phyloP scores from a whole-genome alignment of 2,329 filamentous ascomycete genomes.

The Pseudopithomyces chartarum region DNA sequence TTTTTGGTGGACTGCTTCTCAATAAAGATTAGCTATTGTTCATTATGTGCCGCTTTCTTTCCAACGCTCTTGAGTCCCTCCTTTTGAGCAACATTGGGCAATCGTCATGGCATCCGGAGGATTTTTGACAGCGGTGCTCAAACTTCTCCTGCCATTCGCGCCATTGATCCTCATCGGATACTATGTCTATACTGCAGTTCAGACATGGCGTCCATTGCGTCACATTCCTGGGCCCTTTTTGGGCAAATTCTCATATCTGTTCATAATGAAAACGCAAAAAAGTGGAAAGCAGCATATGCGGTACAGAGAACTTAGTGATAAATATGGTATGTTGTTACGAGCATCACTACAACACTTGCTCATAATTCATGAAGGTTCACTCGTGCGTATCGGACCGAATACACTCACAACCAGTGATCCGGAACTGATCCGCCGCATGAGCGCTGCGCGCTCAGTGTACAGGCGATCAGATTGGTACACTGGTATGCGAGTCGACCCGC shows the following conservation, averaged over 20 bases:
- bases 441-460: constrained; percentile 44
- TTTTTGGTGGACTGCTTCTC: background rate
- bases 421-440: constrained; percentile 51
- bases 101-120: background rate
- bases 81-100: background rate
- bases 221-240: constrained; percentile 19
- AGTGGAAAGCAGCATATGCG: constrained; percentile 9
- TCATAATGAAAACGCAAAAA: constrained; percentile 8
- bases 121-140: background rate
- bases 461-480: constrained; percentile 35
- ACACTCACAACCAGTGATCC: constrained; percentile 53
- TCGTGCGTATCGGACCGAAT: constrained; percentile 51
- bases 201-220: constrained; percentile 14
- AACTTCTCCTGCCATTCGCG: constrained; percentile 5
- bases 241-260: constrained; percentile 13
- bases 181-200: constrained; percentile 6
- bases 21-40: background rate
- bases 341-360: background rate
- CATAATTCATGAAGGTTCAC: constrained; percentile 23
- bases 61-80: background rate
- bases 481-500: constrained; percentile 55
- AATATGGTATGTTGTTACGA: constrained; percentile 11
- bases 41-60: background rate
- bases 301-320: constrained; percentile 6
- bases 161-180: constrained; percentile 10